Evolutionary conservation across 2,329 filamentous ascomycete species (phyloP), one percentile per base, ranked within the genome.

Genomic region (Talaromyces funiculosus): DNA sequence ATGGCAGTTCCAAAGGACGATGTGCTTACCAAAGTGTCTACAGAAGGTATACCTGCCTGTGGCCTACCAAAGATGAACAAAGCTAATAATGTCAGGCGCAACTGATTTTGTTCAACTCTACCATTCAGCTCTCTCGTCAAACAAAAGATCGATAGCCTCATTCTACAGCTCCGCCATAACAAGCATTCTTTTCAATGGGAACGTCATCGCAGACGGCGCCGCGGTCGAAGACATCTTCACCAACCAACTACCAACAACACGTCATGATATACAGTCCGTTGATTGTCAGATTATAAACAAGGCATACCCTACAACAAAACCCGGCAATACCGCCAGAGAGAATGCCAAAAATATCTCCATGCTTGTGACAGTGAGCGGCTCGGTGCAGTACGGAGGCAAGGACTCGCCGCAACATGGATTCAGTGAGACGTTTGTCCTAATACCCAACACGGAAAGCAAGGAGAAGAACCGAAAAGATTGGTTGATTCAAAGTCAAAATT

Each of bases 131-230:
- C 79, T 95, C 56, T 86, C 88, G 73, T 82, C 80, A 61, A 74
- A 80, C 43, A 81, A 82, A 64, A 74, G 77, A 45, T 77, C 79
- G 9, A 81, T 96, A 14, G 71, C 82, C 18, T 77, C 78, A n/a
- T 95, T 87, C 80, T 96, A 96, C 79, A 83, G 82, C 24, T 66
- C 80, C 10, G 81, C 74, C 0, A 68, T 80, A 3, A 77, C 90
- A 56, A 85, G 86, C 71, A 92, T 96, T 68, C 84, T 86, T 68
- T 87, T 92, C 80, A 96, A 96, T 77, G 91, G 92, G 67, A 86
- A 86, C 53, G 75, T 84, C 2, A 77, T 90, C 38, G 74, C 82
- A 35, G 81, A 84, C 60, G 87, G 86, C 0, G 76, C 79, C 55
- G 85, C 86, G 47, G 87, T 92, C 68, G 85, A 88, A 67, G 81